Base-by-base conservation (phyloP, 139 green algal genomes). In the Yamagishiella unicocca region DNA sequence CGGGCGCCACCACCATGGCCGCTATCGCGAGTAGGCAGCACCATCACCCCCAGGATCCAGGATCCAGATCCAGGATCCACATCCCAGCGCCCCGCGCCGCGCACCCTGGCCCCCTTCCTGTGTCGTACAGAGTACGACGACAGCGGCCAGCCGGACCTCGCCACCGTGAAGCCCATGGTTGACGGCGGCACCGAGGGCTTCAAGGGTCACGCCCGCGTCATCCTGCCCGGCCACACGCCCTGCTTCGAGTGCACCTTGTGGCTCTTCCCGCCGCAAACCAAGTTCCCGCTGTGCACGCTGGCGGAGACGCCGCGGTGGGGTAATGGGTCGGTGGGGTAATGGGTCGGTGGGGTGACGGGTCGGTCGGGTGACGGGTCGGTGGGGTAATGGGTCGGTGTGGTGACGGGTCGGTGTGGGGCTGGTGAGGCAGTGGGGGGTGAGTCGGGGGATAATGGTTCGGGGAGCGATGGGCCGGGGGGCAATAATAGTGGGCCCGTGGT, bases 161-260 rank as follows among this genome's bases (percentile, higher is more conserved):
- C 71, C 2, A 99, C 95, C 19, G 94, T 99, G 72, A 99, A 99
- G 92, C 97, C 98, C 0, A 93, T 99, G 88, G 92, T 99, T 31
- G 98, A 99, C 84, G 98, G 98, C 22, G 98, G 98, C n/a, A 99
- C 97, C 27, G 98, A 99, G 89, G 98, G 98, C 58, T 99, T 99
- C 90, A 99, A 99, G 91, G 98, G 98, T 10, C 98, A 99, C 87
- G 96, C 97, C 31, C 90, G 98, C 40, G 97, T 99, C 77, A 98
- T 99, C 68, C 85, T 99, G 17, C 98, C 98, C 0, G 97, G 98
- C 12, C 62, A 97, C 67, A 99, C 98, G 21, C 98, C 98, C 46
- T 99, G 98, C 94, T 99, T 99, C 83, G 96, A 99, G 83, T 99
- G 98, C 96, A 99, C 98, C 31, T 93, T 99, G 17, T 99, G 98